phyloP scores from a whole-genome alignment of 169 alveolate species.

The Eimeria maxima region DNA sequence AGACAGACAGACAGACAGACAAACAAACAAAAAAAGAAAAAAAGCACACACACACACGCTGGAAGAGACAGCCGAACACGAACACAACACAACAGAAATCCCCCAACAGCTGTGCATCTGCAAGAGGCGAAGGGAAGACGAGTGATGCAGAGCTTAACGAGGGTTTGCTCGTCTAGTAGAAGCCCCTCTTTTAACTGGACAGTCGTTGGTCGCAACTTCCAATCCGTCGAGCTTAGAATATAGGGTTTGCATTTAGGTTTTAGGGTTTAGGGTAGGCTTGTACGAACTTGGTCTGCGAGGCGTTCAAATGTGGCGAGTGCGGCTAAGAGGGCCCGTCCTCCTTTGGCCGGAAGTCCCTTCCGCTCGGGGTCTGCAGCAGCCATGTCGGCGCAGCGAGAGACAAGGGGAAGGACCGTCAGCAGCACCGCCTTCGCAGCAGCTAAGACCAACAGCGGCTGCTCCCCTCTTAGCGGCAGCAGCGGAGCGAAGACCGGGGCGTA shows the following conservation, averaged over 20 bases:
- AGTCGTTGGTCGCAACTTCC: neutral
- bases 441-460: slow-evolving; percentile 61
- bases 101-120: neutral
- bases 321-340: slow-evolving; percentile 43
- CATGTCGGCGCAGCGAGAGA: slow-evolving; percentile 66
- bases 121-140: neutral
- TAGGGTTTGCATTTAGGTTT: neutral
- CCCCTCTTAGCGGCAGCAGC: slow-evolving; percentile 73
- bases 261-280: neutral
- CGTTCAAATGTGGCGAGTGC: slow-evolving; percentile 68
- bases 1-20: too few relatives aligned
- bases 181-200: neutral
- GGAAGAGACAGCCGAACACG: neutral
- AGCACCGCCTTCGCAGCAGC: slow-evolving; percentile 62
- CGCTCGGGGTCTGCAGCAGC: slow-evolving; percentile 67
- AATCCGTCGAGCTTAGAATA: neutral
- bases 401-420: slow-evolving; percentile 52
- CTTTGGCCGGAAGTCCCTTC: slow-evolving; percentile 61
- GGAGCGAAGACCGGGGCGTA: slow-evolving; percentile 69
- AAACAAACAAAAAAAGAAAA: too few relatives aligned
- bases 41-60: too few relatives aligned
- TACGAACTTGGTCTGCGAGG: slow-evolving; percentile 41
- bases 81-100: neutral
- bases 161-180: neutral
- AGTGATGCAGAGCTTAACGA: neutral